These are phyloP conservation scores for Volvox reticuliferus DNA, from an alignment of 139 green algal genomes.

Conservation along the genomic window DNA sequence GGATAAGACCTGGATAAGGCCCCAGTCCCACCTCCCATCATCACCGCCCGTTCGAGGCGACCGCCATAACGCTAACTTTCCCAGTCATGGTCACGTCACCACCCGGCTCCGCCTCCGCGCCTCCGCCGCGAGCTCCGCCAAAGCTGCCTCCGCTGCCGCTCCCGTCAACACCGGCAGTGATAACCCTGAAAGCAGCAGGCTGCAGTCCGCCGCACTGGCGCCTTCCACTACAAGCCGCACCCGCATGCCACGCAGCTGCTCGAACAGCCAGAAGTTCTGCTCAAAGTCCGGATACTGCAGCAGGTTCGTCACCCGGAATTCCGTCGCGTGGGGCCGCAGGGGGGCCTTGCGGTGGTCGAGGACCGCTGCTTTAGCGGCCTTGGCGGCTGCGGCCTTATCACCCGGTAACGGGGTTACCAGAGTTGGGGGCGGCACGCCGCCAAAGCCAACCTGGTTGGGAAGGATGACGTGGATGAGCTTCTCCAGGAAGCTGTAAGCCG, in stretches of 20 bases:
- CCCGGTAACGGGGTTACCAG: background rate
- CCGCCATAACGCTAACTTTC: background rate
- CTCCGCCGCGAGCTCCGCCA: background rate
- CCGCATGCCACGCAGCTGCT: slow-evolving; percentile 55
- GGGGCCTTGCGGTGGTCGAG: background rate
- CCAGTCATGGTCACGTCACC: background rate
- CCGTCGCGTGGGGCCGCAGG: background rate
- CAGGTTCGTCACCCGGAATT: slow-evolving; percentile 56
- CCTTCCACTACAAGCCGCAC: slow-evolving; percentile 42
- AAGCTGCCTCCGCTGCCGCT: slow-evolving; percentile 21
- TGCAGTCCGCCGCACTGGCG: background rate
- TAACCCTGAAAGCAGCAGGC: slow-evolving; percentile 29
- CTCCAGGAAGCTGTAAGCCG: slow-evolving; percentile 50
- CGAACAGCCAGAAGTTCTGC: slow-evolving; percentile 58
- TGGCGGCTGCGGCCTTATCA: background rate
- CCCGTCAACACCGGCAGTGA: slow-evolving; percentile 25
- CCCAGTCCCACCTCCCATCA: no score
- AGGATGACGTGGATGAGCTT: slow-evolving; percentile 61
- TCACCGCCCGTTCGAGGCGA: no score
- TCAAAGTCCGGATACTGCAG: slow-evolving; percentile 64
- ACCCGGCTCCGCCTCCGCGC: background rate
- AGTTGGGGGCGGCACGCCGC: slow-evolving; percentile 26
- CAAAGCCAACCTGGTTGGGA: slow-evolving; percentile 60
- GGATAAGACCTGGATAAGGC: no score
- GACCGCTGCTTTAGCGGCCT: background rate